Evolutionary conservation across 148 eudicot genomes (phyloP), one percentile per base, ranked within the genome.

Genomic region (Cornus florida): DNA sequence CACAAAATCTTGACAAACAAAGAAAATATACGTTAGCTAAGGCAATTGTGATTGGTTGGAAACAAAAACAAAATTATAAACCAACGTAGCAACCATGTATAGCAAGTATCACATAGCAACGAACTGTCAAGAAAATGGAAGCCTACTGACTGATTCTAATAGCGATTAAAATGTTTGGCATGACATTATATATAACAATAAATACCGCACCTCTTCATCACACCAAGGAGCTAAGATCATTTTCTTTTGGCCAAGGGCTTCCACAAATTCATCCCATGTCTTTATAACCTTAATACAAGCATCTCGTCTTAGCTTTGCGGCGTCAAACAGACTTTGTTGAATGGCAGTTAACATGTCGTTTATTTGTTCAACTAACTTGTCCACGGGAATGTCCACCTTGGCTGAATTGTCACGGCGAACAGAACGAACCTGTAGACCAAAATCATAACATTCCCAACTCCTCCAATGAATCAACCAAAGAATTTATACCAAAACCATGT

Each of bases 171-270:
- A 62, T 62, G 66, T n/a, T 62, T 62, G 19, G 23, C 66, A 62
- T 6, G 3, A 62, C 0, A 19, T 19, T 7, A 62, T 1, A 28
- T 28, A 62, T 62, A 17, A 75, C 28, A 48, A 39, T 48, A 76
- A 83, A 73, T 31, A 53, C 10, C 71, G 69, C 90, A 97, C 99
- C 99, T 97, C 97, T 79, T 97, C 99, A 86, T 97, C 97, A 68
- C 95, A 94, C 99, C 99, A 97, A 50, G 99, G 99, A 75, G 99
- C 99, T 78, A 97, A 86, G 57, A 97, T 97, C 91, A 97, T 67
- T 78, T 97, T 97, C 88, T 92, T 96, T 28, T 92, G 89, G 22
- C 85, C 86, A 80, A 97, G 86, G 28, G 98, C 99, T 85, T 92
- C 97, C 53, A 77, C 74, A 79, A 97, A 97, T 77, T 97, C 98